phyloP scores from a whole-genome alignment of 2,329 filamentous ascomycete species.

The Paradendryphiella salina region DNA sequence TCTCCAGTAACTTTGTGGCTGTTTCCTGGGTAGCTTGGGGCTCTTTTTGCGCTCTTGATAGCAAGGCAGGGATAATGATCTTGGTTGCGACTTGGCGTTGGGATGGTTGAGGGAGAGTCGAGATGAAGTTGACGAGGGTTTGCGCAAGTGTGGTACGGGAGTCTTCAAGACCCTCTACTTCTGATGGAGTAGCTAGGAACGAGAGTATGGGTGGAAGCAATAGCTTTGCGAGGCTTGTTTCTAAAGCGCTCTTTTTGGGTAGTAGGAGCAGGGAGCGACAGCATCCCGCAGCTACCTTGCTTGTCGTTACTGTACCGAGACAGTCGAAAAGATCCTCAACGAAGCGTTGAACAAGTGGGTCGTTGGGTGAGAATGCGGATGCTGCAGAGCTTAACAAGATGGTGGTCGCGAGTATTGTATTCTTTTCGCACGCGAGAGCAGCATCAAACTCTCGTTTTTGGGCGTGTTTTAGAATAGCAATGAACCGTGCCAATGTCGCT shows the following conservation, averaged over 20 bases:
- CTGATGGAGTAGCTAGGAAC: slow-evolving; percentile 67
- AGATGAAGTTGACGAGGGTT: slow-evolving; percentile 73
- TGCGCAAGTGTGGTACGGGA: slow-evolving; percentile 72
- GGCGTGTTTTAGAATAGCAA: slow-evolving; percentile 75
- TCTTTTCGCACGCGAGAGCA: slow-evolving; percentile 87
- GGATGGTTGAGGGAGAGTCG: slow-evolving; percentile 39
- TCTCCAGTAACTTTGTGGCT: slow-evolving; percentile 73
- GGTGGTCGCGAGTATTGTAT: slow-evolving; percentile 83
- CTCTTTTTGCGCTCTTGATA: slow-evolving; percentile 71
- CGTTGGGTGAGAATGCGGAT: slow-evolving; percentile 71
- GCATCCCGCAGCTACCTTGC: slow-evolving; percentile 88
- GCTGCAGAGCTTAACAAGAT: slow-evolving; percentile 83
- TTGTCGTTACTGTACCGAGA: slow-evolving; percentile 76
- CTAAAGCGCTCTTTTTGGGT: slow-evolving; percentile 50
- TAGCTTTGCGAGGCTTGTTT: slow-evolving; percentile 69
- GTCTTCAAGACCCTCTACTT: slow-evolving; percentile 77
- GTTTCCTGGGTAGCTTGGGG: slow-evolving; percentile 66
- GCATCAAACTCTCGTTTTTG: slow-evolving; percentile 76
- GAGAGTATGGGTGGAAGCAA: slow-evolving; percentile 74
- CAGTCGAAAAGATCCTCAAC: slow-evolving; percentile 84
- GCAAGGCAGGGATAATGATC: slow-evolving; percentile 74
- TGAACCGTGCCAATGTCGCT: slow-evolving; percentile 78
- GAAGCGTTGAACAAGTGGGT: slow-evolving; percentile 74
- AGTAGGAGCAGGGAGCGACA: slow-evolving; percentile 79
- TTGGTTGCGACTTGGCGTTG: slow-evolving; percentile 64